These are phyloP conservation scores for Podospora appendiculata DNA, from an alignment of 495 filamentous ascomycete genomes.

Conservation along the genomic window DNA sequence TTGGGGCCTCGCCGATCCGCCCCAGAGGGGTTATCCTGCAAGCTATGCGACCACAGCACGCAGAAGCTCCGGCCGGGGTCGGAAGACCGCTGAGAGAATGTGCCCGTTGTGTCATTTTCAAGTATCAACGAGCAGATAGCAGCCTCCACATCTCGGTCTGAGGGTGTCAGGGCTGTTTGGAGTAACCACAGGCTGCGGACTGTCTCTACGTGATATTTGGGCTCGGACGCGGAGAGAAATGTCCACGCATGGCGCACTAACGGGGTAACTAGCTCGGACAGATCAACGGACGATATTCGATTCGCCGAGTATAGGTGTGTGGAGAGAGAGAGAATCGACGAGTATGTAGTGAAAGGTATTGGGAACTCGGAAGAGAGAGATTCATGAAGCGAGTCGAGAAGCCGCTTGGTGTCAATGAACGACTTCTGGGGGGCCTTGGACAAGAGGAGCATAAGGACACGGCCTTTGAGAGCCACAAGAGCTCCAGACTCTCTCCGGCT, in stretches of 20 bases:
- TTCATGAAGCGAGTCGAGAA: conserved; percentile 49
- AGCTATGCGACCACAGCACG: conserved; percentile 72
- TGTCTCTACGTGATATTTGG: conserved; percentile 89
- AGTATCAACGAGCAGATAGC: conserved; percentile 70
- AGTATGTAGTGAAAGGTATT: conserved; percentile 43
- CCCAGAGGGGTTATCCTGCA: conserved; percentile 48
- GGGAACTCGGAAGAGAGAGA: conserved; percentile 26
- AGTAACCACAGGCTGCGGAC: conserved; percentile 80
- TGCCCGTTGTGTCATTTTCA: conserved; percentile 40
- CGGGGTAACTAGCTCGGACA: conserved; percentile 57
- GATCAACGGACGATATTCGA: conserved; percentile 46
- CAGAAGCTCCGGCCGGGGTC: conserved; percentile 58
- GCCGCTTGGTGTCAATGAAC: conserved; percentile 41
- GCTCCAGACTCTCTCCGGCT: conserved; percentile 22
- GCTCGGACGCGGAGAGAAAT: conserved; percentile 69
- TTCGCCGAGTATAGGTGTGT: conserved; percentile 54
- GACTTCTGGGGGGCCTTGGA: conserved; percentile 48
- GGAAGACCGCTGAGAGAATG: conserved; percentile 42
- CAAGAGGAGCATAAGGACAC: conserved; percentile 50
- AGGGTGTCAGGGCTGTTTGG: conserved; percentile 50
- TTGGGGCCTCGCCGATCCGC: conserved; percentile 41
- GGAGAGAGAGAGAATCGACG: conserved; percentile 53
- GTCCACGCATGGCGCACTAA: conserved; percentile 68
- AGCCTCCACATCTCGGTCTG: conserved; percentile 61
- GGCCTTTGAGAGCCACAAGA: conserved; percentile 34